Percentiles rank a stretch among this genome's conserved stretches.
These are phyloP conservation scores for Karstenula rhodostoma DNA, from an alignment of 2,329 filamentous ascomycete species.

Conservation along the genomic window DNA sequence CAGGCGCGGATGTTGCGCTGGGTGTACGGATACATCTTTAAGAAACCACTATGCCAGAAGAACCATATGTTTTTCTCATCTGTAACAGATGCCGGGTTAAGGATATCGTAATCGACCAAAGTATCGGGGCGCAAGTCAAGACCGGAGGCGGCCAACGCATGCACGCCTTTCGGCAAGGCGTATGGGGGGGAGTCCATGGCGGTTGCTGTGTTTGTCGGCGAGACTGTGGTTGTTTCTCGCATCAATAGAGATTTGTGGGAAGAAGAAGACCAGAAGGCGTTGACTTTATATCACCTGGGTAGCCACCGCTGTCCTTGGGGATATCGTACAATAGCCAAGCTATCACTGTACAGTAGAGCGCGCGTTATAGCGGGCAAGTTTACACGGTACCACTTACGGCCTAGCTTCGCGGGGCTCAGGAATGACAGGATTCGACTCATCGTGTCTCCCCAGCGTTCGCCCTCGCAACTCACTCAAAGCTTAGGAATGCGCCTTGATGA, in stretches of 20 bases:
- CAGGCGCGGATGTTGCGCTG: slow-evolving; percentile 63
- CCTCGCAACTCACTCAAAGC: neutral
- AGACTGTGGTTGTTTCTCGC: neutral
- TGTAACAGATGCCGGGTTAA: slow-evolving; percentile 47
- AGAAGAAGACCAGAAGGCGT: neutral
- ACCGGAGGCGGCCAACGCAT: neutral
- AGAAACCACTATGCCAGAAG: slow-evolving; percentile 64
- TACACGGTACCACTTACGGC: neutral
- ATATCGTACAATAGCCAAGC: neutral
- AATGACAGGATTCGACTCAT: slow-evolving; percentile 2
- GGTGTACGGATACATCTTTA: slow-evolving; percentile 60
- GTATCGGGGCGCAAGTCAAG: slow-evolving; percentile 1
- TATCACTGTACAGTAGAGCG: neutral
- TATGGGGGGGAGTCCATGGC: neutral
- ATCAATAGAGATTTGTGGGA: neutral
- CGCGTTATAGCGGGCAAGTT: neutral
- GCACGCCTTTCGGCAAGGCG: neutral
- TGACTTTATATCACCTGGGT: neutral
- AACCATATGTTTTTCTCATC: slow-evolving; percentile 65
- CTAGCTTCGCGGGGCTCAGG: neutral
- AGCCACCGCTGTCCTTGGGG: neutral
- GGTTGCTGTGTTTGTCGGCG: neutral
- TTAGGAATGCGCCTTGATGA: neutral
- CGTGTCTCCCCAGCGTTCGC: neutral
- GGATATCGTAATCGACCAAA: neutral